Percentiles rank a stretch among this genome's conserved stretches.
These are phyloP conservation scores for Tremellales sp. DNA, from an alignment of 1,284 basidiomycete genomes.

Conservation along the genomic window DNA sequence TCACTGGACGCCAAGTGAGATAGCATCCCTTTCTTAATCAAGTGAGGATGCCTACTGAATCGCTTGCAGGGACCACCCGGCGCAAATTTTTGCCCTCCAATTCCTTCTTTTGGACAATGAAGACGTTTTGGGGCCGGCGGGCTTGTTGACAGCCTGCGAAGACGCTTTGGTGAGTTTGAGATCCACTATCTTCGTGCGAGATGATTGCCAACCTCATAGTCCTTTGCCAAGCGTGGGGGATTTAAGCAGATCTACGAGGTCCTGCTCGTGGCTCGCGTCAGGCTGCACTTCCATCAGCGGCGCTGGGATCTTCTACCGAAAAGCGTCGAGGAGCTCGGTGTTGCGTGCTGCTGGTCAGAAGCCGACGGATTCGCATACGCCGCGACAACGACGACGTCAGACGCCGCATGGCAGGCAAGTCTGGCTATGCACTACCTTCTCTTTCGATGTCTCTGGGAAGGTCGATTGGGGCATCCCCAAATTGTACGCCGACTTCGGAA, in stretches of 20 bases:
- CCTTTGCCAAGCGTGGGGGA: conserved; percentile 12
- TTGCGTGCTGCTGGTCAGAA: conserved; percentile 8
- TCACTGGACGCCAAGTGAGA: conserved; percentile 16
- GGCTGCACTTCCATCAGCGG: conserved; percentile 25
- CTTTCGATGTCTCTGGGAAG: conserved; percentile 27
- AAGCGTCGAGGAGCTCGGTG: conserved; percentile 13
- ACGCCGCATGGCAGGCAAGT: conserved; percentile 5
- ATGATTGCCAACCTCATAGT: conserved; percentile 11
- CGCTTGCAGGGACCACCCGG: conserved; percentile 14
- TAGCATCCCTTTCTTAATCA: neutral
- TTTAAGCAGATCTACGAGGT: conserved; percentile 26
- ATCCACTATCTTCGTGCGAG: conserved; percentile 6
- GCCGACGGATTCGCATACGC: neutral
- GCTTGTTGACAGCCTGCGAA: conserved; percentile 19
- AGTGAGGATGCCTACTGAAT: conserved; percentile 1
- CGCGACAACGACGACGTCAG: neutral
- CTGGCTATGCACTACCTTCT: conserved; percentile 25
- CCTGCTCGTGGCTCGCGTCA: conserved; percentile 19
- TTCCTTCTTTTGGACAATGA: conserved; percentile 26
- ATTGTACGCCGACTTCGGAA: conserved; percentile 19
- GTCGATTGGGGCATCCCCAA: conserved; percentile 29
- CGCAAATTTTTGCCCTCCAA: conserved; percentile 27
- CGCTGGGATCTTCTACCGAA: conserved; percentile 31
- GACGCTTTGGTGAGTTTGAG: conserved; percentile 25
- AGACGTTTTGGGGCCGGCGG: conserved; percentile 10